Evolutionary conservation across 495 filamentous ascomycete species (phyloP).

Genomic region (Umbilicaria muhlenbergii): DNA sequence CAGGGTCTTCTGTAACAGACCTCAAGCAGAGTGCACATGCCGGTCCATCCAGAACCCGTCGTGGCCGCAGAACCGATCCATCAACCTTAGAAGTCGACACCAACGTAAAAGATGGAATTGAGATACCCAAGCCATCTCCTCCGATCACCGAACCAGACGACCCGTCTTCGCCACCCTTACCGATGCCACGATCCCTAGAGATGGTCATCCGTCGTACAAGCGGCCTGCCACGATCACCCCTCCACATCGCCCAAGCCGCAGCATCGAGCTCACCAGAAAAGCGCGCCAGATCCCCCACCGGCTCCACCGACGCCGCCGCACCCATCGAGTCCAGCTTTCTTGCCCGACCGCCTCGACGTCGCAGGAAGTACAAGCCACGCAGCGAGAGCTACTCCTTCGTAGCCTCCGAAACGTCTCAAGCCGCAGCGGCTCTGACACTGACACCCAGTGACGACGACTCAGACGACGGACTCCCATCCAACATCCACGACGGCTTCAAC

Average conservation of each 20-base stretch:
- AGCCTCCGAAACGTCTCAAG: conserved; percentile 2
- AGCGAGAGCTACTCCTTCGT: conserved; percentile 10
- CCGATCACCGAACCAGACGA: no score
- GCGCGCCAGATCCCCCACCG: neutral
- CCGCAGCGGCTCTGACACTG: neutral
- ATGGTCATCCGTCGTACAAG: neutral
- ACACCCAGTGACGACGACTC: neutral
- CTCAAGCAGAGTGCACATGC: no score
- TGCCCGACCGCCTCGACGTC: conserved; percentile 6
- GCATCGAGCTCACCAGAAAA: conserved; percentile 12
- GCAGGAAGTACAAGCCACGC: conserved; percentile 9
- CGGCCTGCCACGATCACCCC: conserved; percentile 8
- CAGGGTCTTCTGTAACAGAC: no score
- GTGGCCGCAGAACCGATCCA: no score
- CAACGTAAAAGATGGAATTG: no score
- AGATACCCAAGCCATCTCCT: no score
- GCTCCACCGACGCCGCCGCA: neutral
- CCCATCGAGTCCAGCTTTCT: conserved; percentile 1
- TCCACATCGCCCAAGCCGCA: conserved; percentile 9
- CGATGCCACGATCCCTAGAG: neutral
- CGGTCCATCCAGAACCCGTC: no score
- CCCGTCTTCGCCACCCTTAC: neutral
- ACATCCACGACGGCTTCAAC: neutral
- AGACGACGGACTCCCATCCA: neutral
- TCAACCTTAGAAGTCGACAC: no score